Conservation (phyloP, 2,329 filamentous ascomycete species). For the Aaosphaeria arxii region DNA sequence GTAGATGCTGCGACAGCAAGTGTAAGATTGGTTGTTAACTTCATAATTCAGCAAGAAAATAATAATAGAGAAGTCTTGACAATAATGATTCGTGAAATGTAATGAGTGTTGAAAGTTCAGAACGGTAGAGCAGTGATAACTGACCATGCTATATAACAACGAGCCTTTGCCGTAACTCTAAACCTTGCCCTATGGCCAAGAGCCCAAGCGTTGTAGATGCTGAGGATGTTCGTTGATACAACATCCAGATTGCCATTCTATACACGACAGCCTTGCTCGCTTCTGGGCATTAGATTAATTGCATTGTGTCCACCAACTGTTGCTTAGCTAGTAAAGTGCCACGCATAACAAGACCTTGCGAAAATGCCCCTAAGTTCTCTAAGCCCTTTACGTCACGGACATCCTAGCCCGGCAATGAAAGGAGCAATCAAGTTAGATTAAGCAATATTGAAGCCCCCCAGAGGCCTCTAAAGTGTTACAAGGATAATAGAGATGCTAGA, state of each 20-base stretch:
- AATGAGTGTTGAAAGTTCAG: too few species aligned
- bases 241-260: constrained; percentile 1
- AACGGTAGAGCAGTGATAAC: too few species aligned
- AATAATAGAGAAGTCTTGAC: background rate
- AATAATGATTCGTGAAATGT: too few species aligned
- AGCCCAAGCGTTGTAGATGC: background rate
- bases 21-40: constrained; percentile 20
- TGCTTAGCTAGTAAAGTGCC: constrained; percentile 4
- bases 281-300: too few species aligned
- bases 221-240: constrained; percentile 5
- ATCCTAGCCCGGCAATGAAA: constrained; percentile 6
- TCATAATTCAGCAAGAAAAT: constrained; percentile 15
- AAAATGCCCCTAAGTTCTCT: background rate
- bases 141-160: too few species aligned
- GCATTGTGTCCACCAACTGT: constrained; percentile 15
- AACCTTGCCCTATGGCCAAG: too few species aligned
- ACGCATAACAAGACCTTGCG: background rate
- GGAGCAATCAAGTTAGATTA: constrained; percentile 19
- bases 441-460: constrained; percentile 17
- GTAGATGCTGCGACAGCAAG: constrained; percentile 28
- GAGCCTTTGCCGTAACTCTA: too few species aligned
- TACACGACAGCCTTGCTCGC: background rate
- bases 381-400: constrained; percentile 11
- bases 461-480: too few species aligned
- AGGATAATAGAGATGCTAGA: too few species aligned